Evolutionary conservation across 257 asterid genomes (phyloP), one percentile per base, ranked within the genome.

Genomic region (Fraxinus pennsylvanica): DNA sequence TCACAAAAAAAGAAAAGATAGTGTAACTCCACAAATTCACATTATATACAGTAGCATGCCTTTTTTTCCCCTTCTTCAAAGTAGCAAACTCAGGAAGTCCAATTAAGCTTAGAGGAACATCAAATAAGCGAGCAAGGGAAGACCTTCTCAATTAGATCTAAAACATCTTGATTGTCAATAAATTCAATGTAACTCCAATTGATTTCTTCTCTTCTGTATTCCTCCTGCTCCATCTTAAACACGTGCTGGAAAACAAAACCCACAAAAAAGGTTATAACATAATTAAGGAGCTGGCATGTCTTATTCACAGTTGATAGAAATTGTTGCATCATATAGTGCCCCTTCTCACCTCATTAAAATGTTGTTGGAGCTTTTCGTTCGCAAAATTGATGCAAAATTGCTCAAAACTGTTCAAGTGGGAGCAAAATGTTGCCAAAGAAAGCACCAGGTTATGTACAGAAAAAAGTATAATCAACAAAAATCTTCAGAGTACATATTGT

Each of bases 171-270:
- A 87, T 96, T 96, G 92, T 96, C 99, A 77, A 96, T 93, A 86
- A 92, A 96, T 83, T 96, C 99, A 75, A 96, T 96, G 83, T 96
- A 96, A 85, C 99, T 96, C 99, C 99, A 96, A 82, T 93, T 85
- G 81, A 96, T 96, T 85, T 85, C 90, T 86, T 96, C 99, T 84
- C 80, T 92, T 78, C 80, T 93, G 87, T 96, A 96, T 84, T 96
- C 99, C 87, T 96, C 99, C 87, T 96, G 99, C 92, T 96, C 99
- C 99, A 96, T 96, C 94, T 96, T 96, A 84, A 96, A 96, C 68
- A 96, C 99, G 61, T 96, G 98, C 99, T 96, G 95, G 76, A 88
- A 84, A 84, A 84, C 71, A 68, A 25, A 66, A 66, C 82, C 45
- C 68, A 68, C 19, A n/a, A 39, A 73, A 36, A 45, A 69, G 54